A percentile compares a stretch with the other conserved stretches of the same genome.
These are phyloP conservation scores for Aspergillus bridgeri DNA, from an alignment of 495 filamentous ascomycete genomes.

Conservation along the genomic window DNA sequence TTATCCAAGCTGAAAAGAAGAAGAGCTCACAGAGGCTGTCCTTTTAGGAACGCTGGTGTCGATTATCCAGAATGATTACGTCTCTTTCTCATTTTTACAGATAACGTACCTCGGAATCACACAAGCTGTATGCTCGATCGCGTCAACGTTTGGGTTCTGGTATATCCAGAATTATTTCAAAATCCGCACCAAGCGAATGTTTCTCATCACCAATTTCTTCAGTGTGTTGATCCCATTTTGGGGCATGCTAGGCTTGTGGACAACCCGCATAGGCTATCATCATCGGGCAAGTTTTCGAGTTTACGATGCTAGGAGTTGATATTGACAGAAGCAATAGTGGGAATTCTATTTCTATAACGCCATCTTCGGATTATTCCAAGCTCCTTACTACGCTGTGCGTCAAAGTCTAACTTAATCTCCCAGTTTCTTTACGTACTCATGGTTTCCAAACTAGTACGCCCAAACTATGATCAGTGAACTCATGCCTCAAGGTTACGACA, in stretches of 20 bases:
- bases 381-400: slow-evolving; percentile 47
- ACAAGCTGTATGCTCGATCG: slow-evolving; percentile 42
- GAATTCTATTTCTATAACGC: slow-evolving; percentile 53
- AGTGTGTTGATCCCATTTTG: slow-evolving; percentile 48
- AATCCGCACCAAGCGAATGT: slow-evolving; percentile 48
- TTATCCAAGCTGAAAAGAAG: not conserved
- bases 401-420: not conserved
- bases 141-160: slow-evolving; percentile 50
- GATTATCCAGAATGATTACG: slow-evolving; percentile 46
- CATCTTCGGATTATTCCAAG: slow-evolving; percentile 48
- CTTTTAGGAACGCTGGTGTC: slow-evolving; percentile 36
- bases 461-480: slow-evolving; percentile 55
- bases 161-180: slow-evolving; percentile 48
- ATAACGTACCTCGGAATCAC: slow-evolving; percentile 48
- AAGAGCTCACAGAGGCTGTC: not conserved
- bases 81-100: slow-evolving; percentile 48
- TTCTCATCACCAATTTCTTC: slow-evolving; percentile 48
- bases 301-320: not conserved
- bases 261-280: slow-evolving; percentile 44
- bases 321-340: slow-evolving; percentile 24
- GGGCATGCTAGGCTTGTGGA: slow-evolving; percentile 52
- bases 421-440: not conserved
- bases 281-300: slow-evolving; percentile 27
- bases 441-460: slow-evolving; percentile 31
- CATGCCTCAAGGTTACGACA: slow-evolving; percentile 49